A percentile compares a stretch with the other conserved stretches of the same genome.
Evolutionary conservation across 371 early-diverging fungal genomes (phyloP).

Genomic region (Coemansia sp.): DNA sequence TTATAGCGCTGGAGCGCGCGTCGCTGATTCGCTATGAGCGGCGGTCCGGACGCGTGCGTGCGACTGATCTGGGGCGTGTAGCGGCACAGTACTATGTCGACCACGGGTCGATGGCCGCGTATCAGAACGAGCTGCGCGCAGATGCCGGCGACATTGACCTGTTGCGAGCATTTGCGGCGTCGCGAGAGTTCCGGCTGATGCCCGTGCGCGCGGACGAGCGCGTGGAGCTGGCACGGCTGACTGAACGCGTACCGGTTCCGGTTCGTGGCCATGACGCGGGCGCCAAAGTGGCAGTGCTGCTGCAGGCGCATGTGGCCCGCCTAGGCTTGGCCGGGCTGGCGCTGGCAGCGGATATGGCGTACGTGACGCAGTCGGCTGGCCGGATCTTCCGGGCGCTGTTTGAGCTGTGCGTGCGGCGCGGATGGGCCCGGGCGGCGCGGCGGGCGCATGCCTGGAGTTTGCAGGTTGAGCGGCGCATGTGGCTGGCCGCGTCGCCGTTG

Average conservation of each 20-base stretch:
- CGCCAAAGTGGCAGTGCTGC: conserved; percentile 92
- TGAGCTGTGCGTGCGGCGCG: conserved; percentile 90
- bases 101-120: conserved; percentile 86
- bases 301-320: conserved; percentile 94
- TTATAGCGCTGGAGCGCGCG: conserved; percentile 79
- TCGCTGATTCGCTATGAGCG: conserved; percentile 91
- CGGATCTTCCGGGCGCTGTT: conserved; percentile 95
- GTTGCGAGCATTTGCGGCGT: conserved; percentile 76
- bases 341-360: conserved; percentile 92
- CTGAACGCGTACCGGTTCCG: conserved; percentile 95
- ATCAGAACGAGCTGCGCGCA: conserved; percentile 91
- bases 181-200: conserved; percentile 93
- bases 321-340: conserved; percentile 92
- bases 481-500: conserved; percentile 93
- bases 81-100: conserved; percentile 95
- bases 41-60: conserved; percentile 77
- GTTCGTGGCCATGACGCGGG: conserved; percentile 91
- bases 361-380: conserved; percentile 93
- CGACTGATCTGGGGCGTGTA: conserved; percentile 94
- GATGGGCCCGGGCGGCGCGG: conserved; percentile 92
- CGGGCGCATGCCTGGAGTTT: conserved; percentile 88
- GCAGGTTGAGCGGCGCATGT: conserved; percentile 89
- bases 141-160: conserved; percentile 91
- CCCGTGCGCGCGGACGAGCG: conserved; percentile 97
- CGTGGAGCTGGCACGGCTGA: conserved; percentile 83